phyloP scores from a whole-genome alignment of 164 flowering plant genomes.

The Tetracentron sinense region DNA sequence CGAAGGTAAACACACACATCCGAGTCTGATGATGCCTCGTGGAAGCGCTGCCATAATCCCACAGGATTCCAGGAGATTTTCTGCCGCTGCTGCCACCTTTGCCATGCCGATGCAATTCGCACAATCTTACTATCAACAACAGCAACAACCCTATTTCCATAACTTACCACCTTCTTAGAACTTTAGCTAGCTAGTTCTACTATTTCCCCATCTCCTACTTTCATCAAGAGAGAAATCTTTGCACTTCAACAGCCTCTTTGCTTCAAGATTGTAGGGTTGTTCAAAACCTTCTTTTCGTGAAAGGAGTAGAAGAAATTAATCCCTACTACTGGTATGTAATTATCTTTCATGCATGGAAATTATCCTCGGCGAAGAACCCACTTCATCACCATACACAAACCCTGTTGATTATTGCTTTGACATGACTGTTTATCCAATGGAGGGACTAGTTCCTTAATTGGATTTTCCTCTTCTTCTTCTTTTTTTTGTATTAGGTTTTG shows the following conservation, averaged over 20 bases:
- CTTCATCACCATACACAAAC: not conserved
- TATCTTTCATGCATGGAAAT: slow-evolving; percentile 11
- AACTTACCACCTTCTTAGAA: slow-evolving; percentile 28
- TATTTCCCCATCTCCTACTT: slow-evolving; percentile 7
- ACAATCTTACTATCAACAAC: slow-evolving; percentile 5
- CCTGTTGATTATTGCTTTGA: slow-evolving; percentile 13
- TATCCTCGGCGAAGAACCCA: slow-evolving; percentile 4
- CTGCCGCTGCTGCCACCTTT: slow-evolving; percentile 9
- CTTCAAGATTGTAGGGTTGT: slow-evolving; percentile 66
- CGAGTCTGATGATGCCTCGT: slow-evolving; percentile 53
- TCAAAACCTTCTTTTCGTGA: slow-evolving; percentile 54
- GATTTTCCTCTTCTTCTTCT: slow-evolving; percentile 1
- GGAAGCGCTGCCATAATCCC: slow-evolving; percentile 31
- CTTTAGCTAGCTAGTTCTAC: slow-evolving; percentile 7
- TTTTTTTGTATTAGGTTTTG: no score
- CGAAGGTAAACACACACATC: slow-evolving; percentile 88
- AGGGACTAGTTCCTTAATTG: slow-evolving; percentile 10
- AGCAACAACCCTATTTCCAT: slow-evolving; percentile 23
- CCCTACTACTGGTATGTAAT: slow-evolving; percentile 20
- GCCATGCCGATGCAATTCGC: slow-evolving; percentile 12
- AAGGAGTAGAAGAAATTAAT: slow-evolving; percentile 15
- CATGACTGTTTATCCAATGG: slow-evolving; percentile 9
- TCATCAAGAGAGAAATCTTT: slow-evolving; percentile 26
- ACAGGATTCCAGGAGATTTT: slow-evolving; percentile 13
- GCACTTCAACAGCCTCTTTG: slow-evolving; percentile 24